A percentile compares a stretch with the other conserved stretches of the same genome.
phyloP scores from a whole-genome alignment of 495 filamentous ascomycete species.

The Penicillium verhagenii region DNA sequence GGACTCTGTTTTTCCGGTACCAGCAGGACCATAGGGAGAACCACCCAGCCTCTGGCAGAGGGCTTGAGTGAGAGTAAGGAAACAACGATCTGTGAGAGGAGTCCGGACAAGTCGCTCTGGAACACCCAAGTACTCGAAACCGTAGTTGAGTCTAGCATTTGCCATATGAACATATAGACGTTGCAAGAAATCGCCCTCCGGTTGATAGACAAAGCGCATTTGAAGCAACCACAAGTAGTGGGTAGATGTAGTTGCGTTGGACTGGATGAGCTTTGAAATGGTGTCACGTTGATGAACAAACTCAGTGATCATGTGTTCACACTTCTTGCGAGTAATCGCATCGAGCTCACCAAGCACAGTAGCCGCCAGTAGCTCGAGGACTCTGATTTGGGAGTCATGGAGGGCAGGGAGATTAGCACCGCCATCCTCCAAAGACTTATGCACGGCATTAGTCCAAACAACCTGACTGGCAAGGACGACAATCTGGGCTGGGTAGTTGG shows the following conservation, averaged over 20 bases:
- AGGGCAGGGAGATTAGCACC: conserved; percentile 64
- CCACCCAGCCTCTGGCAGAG: conserved; percentile 92
- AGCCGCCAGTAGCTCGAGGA: conserved; percentile 78
- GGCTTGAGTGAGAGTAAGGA: conserved; percentile 94
- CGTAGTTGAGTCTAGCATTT: conserved; percentile 91
- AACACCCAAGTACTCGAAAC: conserved; percentile 96
- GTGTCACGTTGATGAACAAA: conserved; percentile 95
- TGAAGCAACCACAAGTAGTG: conserved; percentile 95
- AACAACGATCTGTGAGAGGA: conserved; percentile 95
- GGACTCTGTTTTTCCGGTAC: conserved; percentile 99
- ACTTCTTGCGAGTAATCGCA: conserved; percentile 85
- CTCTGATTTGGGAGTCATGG: conserved; percentile 71
- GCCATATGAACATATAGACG: conserved; percentile 94
- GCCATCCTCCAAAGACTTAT: conserved; percentile 67
- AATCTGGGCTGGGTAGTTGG: conserved; percentile 84
- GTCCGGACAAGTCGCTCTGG: conserved; percentile 94
- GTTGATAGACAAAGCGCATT: conserved; percentile 91
- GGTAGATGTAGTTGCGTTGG: conserved; percentile 69
- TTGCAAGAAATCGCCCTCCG: conserved; percentile 76
- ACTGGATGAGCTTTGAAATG: conserved; percentile 76
- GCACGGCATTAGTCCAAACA: conserved; percentile 86
- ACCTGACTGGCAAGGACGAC: conserved; percentile 94
- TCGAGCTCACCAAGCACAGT: conserved; percentile 92
- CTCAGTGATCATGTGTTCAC: conserved; percentile 97
- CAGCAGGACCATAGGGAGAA: conserved; percentile 95